phyloP scores from a whole-genome alignment of 176 grass and related monocot species.

The Eremochloa ophiuroides region DNA sequence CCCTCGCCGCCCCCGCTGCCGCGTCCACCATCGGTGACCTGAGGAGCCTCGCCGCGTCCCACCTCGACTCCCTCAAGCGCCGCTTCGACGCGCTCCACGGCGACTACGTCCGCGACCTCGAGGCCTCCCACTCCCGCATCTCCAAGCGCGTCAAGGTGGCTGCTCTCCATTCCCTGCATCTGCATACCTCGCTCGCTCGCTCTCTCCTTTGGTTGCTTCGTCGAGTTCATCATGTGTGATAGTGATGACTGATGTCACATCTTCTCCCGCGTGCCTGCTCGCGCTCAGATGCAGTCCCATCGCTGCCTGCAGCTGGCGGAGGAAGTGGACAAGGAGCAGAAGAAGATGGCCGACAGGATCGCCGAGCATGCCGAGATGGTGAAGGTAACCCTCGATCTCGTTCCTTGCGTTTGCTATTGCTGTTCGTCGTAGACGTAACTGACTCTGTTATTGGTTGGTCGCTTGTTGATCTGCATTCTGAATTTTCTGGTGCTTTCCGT shows the following conservation, averaged over 20 bases:
- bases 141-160: slow-evolving; percentile 69
- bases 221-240: not conserved
- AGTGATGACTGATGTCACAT: not conserved
- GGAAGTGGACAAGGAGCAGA: slow-evolving; percentile 45
- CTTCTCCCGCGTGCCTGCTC: not conserved
- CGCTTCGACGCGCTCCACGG: slow-evolving; percentile 46
- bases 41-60: slow-evolving; percentile 33
- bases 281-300: slow-evolving; percentile 50
- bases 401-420: not conserved
- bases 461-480: not conserved
- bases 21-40: slow-evolving; percentile 38
- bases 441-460: not conserved
- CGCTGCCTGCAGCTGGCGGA: slow-evolving; percentile 45
- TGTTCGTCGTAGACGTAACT: not conserved
- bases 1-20: not conserved
- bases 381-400: slow-evolving; percentile 23
- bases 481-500: slow-evolving; percentile 9
- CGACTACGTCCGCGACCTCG: slow-evolving; percentile 25
- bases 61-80: slow-evolving; percentile 49
- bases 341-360: slow-evolving; percentile 46
- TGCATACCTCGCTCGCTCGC: not conserved
- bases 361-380: slow-evolving; percentile 22
- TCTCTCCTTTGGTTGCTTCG: not conserved
- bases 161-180: not conserved
- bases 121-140: slow-evolving; percentile 47